Evolutionary conservation across 805 yeast species (phyloP).

Genomic region (Candida tallmaniae): DNA sequence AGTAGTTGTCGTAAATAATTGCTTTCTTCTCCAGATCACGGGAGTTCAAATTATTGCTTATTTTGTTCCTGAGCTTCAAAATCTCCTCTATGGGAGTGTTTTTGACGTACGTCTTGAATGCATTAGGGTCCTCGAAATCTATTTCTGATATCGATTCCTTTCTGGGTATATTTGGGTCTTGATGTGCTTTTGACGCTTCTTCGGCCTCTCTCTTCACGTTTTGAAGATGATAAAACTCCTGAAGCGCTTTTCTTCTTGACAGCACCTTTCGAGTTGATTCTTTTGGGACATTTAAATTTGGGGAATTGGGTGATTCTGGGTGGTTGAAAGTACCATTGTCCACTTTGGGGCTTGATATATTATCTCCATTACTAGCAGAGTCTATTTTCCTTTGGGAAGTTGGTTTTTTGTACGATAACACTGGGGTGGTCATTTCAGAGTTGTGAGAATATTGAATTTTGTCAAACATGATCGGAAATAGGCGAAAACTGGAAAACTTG

Average conservation of each 20-base stretch:
- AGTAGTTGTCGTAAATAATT: slow-evolving; percentile 71
- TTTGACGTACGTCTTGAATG: slow-evolving; percentile 18
- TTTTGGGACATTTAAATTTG: not conserved
- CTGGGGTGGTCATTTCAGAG: slow-evolving; percentile 15
- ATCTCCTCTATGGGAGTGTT: slow-evolving; percentile 25
- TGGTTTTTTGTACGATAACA: slow-evolving; percentile 28
- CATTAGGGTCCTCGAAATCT: slow-evolving; percentile 16
- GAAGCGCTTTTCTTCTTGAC: slow-evolving; percentile 38
- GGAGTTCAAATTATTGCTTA: slow-evolving; percentile 44
- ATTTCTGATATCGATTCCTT: not conserved
- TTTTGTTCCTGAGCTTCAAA: slow-evolving; percentile 25
- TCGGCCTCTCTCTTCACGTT: slow-evolving; percentile 13
- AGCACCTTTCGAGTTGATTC: slow-evolving; percentile 24
- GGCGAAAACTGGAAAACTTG: no score
- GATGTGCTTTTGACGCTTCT: not conserved
- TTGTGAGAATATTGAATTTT: no score
- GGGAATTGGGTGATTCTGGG: no score
- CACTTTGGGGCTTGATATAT: slow-evolving; percentile 1
- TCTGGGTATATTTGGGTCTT: not conserved
- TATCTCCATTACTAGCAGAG: not conserved
- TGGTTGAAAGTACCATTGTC: not conserved
- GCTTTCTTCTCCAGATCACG: slow-evolving; percentile 62
- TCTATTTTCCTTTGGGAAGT: slow-evolving; percentile 1
- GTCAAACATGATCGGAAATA: no score
- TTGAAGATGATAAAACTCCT: slow-evolving; percentile 36